These are phyloP conservation scores for Barbarea vulgaris DNA, from an alignment of 345 rosid genomes.

Conservation along the genomic window DNA sequence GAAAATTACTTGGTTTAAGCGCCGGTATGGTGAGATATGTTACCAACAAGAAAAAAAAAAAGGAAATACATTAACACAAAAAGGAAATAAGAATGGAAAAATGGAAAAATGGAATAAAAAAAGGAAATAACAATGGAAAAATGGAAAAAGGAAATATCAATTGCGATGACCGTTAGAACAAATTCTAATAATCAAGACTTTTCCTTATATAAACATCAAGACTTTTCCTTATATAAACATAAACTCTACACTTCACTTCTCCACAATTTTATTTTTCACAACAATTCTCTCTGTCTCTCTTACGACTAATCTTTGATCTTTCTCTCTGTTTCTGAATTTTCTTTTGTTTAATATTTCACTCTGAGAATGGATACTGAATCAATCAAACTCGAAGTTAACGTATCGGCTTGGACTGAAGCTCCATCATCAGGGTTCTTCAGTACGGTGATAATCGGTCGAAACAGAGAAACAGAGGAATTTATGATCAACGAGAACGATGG, in stretches of 20 bases:
- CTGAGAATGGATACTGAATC: slow-evolving; percentile 2
- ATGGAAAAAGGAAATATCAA: not conserved
- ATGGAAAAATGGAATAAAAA: not conserved
- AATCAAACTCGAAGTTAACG: not conserved
- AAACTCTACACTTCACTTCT: not conserved
- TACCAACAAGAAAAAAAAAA: not conserved
- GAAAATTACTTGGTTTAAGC: too few species aligned
- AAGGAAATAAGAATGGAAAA: too few species aligned
- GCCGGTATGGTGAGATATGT: too few species aligned
- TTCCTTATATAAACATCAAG: too few species aligned
- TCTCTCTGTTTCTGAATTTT: not conserved
- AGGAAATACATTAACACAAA: not conserved
- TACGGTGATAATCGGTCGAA: not conserved
- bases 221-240: not conserved
- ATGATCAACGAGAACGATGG: not conserved
- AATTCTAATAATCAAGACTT: not conserved
- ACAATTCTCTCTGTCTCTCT: not conserved
- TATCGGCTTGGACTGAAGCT: not conserved
- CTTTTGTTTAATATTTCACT: not conserved
- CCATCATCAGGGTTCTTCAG: not conserved
- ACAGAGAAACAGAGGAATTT: not conserved
- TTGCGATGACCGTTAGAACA: not conserved
- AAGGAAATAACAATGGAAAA: not conserved
- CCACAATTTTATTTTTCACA: not conserved
- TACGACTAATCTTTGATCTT: not conserved